These are phyloP conservation scores for Pichiaceae sp. DNA, from an alignment of 1,139 yeast species.

Conservation along the genomic window DNA sequence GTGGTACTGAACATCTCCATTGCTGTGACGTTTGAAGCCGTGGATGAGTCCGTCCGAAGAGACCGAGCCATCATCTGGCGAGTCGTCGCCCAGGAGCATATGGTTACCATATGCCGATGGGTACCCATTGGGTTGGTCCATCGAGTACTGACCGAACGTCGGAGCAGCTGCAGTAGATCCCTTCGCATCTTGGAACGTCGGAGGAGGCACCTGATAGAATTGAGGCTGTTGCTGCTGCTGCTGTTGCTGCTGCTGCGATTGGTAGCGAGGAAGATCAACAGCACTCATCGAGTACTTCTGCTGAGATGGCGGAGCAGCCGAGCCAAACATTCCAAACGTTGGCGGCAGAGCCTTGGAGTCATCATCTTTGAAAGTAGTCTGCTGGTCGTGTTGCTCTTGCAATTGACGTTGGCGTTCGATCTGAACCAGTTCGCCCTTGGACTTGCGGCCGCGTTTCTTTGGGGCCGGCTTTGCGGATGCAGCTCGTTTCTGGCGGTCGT, in stretches of 20 bases:
- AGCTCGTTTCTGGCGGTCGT: background rate
- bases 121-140: background rate
- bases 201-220: background rate
- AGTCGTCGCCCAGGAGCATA: background rate
- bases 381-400: background rate
- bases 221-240: slow-evolving; percentile 8
- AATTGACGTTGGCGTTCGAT: background rate
- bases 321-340: slow-evolving; percentile 11
- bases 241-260: slow-evolving; percentile 6
- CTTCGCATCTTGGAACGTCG: background rate
- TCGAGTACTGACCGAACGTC: too few relatives aligned
- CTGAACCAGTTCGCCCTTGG: slow-evolving; percentile 1
- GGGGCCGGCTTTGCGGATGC: background rate
- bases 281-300: slow-evolving; percentile 3
- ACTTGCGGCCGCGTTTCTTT: slow-evolving; percentile 2
- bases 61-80: background rate
- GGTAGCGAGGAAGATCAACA: background rate
- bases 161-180: background rate
- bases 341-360: slow-evolving; percentile 7
- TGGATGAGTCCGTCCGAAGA: background rate
- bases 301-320: background rate
- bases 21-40: background rate
- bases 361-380: background rate
- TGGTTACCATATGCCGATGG: background rate
- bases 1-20: background rate